phyloP scores from a whole-genome alignment of 192 early-diverging fungal genomes.

The Coemansia javaensis region DNA sequence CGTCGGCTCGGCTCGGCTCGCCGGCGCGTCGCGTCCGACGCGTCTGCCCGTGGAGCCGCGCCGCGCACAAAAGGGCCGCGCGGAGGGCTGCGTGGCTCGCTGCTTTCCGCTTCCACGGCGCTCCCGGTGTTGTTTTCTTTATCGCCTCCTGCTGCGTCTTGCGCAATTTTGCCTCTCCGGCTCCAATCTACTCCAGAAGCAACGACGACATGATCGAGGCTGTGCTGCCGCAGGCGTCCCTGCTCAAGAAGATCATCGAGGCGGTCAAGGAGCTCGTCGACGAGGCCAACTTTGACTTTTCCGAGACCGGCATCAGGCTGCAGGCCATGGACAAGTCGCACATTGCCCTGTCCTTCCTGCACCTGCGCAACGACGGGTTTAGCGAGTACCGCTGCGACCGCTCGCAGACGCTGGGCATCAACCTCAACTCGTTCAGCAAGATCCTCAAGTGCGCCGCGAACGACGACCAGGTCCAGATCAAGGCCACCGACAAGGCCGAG shows the following conservation, averaged over 20 bases:
- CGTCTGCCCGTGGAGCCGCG: background rate
- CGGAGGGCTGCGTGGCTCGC: too few relatives aligned
- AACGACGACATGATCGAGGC: constrained; percentile 76
- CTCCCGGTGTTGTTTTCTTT: too few relatives aligned
- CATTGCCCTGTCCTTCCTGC: constrained; percentile 86
- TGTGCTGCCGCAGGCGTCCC: constrained; percentile 74
- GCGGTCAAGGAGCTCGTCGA: constrained; percentile 96
- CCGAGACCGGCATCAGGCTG: constrained; percentile 86
- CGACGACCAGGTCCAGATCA: constrained; percentile 87
- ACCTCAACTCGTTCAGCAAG: constrained; percentile 80
- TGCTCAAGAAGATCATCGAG: constrained; percentile 93
- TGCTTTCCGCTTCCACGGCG: too few relatives aligned
- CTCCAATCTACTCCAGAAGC: too few relatives aligned
- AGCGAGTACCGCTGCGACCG: constrained; percentile 89
- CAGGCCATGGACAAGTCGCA: constrained; percentile 99
- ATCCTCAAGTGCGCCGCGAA: constrained; percentile 89
- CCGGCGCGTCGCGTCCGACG: constrained; percentile 3
- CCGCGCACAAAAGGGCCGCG: too few relatives aligned
- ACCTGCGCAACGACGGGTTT: constrained; percentile 77
- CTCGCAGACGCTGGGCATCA: constrained; percentile 85
- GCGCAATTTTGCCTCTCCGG: too few relatives aligned
- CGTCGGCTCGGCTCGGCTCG: constrained; percentile 1
- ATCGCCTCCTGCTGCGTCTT: too few relatives aligned
- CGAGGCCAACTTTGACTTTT: constrained; percentile 98
- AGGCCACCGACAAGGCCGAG: constrained; percentile 85